These are phyloP conservation scores for Parsonsia alboflavescens DNA, from an alignment of 257 asterid species.

Conservation along the genomic window DNA sequence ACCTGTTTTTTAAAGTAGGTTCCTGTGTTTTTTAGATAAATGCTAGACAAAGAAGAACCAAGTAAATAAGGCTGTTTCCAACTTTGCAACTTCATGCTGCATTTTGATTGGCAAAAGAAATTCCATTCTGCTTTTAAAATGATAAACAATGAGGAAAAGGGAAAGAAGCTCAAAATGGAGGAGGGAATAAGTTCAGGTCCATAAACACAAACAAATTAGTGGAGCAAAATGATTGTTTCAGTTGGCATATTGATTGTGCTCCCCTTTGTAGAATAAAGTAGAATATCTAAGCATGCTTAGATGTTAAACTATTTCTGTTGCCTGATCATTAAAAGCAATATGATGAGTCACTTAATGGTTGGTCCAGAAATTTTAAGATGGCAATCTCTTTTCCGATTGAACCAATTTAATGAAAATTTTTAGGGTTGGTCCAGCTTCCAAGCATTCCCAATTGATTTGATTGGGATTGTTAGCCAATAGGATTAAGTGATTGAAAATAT, in stretches of 20 bases:
- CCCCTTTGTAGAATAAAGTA: too few species aligned
- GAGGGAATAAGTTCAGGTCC: background rate
- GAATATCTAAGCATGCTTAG: too few species aligned
- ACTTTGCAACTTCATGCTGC: background rate
- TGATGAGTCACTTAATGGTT: background rate
- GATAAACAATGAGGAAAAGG: background rate
- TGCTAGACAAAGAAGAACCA: background rate
- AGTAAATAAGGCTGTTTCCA: background rate
- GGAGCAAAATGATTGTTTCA: too few species aligned
- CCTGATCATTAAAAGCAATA: background rate
- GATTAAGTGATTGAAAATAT: background rate
- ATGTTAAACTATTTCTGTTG: background rate
- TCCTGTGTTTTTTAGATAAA: background rate
- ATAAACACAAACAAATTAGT: too few species aligned
- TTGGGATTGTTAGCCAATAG: background rate
- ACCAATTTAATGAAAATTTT: background rate
- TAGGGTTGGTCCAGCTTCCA: background rate
- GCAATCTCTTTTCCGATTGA: background rate
- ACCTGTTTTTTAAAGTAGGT: background rate
- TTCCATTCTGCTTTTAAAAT: background rate
- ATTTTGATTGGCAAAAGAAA: background rate
- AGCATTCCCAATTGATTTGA: background rate
- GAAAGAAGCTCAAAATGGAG: too few species aligned
- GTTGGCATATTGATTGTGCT: too few species aligned
- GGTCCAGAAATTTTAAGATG: background rate